Base-by-base conservation (phyloP, 495 filamentous ascomycete genomes). In the Trichodelitschia bisporula region DNA sequence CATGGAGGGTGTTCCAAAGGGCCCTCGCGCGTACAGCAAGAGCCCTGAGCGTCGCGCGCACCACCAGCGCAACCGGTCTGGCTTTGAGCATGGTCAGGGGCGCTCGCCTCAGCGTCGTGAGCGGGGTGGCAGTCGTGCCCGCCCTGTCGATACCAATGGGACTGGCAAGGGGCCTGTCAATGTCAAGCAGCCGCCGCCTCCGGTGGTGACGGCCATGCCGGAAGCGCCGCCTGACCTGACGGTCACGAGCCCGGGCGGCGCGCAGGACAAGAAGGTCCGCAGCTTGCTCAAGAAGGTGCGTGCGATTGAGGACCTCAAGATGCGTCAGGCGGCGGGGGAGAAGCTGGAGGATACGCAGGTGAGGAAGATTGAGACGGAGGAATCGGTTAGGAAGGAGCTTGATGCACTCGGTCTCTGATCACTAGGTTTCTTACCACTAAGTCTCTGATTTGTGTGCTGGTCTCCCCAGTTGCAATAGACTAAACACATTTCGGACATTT, bases 291-390 rank as follows among this genome's bases (percentile, higher is more conserved):
- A 97, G 65, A 97, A 97, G 62, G 69, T 97, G 34, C 68, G 86
- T 3, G 86, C 86, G 9, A 97, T 97, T 43, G 86, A 95, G 40
- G 86, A 97, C 46, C 56, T 97, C 33, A 91, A 95, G 60, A 86
- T 91, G 80, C 66, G 86, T 31, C 67, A 77, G 37, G 86, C 84
- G 2, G 68, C 69, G 20, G 89, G 86, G 8, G 86, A 97, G 62
- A 93, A 91, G 57, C 49, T 97, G 34, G 86, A 97, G 53, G 82
- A 91, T 47, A 97, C 86, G 28, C 86, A 97, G 58, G 67, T 95
- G 59, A 89, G 86, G 65, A 97, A 97, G 63, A 97, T 97, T 38
- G 62, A 66, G 14, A 97, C 83, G 3, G 89, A 93, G 57, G 58
- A 66, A 19, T 46, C 58, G 4, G 79, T 97, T 19, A 60, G 77